phyloP scores from a whole-genome alignment of 495 filamentous ascomycete species.

The Immersiella caudata region DNA sequence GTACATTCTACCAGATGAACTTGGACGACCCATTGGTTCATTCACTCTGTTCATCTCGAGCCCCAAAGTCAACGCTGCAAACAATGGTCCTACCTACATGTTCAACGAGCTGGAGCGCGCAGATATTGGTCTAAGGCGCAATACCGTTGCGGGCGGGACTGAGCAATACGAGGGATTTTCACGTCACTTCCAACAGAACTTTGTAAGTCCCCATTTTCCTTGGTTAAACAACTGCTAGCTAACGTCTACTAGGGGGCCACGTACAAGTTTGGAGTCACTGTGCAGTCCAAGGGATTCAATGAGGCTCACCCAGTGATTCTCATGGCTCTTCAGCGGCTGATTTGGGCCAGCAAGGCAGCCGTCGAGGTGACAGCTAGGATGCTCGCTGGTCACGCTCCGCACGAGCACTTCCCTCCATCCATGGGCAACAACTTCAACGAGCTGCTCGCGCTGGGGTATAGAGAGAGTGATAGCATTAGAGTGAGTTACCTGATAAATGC shows the following conservation, averaged over 20 bases:
- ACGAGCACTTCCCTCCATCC: slow-evolving; percentile 18
- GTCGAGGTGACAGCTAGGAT: slow-evolving; percentile 37
- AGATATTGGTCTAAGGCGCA: slow-evolving; percentile 63
- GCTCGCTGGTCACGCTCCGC: slow-evolving; percentile 14
- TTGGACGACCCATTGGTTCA: slow-evolving; percentile 48
- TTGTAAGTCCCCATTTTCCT: slow-evolving; percentile 51
- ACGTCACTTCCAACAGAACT: slow-evolving; percentile 72
- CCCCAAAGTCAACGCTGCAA: slow-evolving; percentile 47
- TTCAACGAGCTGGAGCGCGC: slow-evolving; percentile 61
- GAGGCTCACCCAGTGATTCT: slow-evolving; percentile 62
- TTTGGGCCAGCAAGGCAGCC: slow-evolving; percentile 62
- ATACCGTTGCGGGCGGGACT: slow-evolving; percentile 39
- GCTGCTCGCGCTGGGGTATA: slow-evolving; percentile 72
- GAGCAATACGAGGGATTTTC: slow-evolving; percentile 54
- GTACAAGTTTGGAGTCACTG: slow-evolving; percentile 78
- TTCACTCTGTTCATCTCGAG: slow-evolving; percentile 67
- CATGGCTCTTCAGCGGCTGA: slow-evolving; percentile 60
- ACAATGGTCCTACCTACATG: slow-evolving; percentile 64
- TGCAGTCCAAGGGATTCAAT: slow-evolving; percentile 63
- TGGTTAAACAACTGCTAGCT: neutral
- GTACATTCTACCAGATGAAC: slow-evolving; percentile 41
- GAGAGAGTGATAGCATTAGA: slow-evolving; percentile 67
- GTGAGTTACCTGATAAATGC: slow-evolving; percentile 48
- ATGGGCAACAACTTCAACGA: slow-evolving; percentile 67
- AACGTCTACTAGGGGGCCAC: slow-evolving; percentile 64